Conservation (phyloP, 169 alveolate species). For the Amoebophrya sp. region DNA sequence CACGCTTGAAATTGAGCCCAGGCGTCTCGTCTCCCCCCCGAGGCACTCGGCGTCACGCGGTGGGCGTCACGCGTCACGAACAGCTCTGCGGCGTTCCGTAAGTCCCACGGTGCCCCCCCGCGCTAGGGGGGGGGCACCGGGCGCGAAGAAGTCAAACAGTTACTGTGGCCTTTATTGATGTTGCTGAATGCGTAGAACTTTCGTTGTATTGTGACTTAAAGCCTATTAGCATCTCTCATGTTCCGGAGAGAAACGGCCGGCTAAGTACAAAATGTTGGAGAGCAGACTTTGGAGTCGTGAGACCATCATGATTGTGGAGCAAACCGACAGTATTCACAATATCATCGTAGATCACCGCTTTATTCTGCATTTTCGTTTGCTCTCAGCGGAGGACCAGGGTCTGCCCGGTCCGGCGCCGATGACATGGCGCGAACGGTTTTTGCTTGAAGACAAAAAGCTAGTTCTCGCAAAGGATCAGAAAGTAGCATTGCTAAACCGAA, state of each 20-base stretch:
- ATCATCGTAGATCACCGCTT: background rate
- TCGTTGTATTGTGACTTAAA: too few relatives aligned
- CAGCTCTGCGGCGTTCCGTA: too few relatives aligned
- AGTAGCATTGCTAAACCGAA: background rate
- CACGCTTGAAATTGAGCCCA: too few relatives aligned
- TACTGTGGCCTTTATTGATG: too few relatives aligned
- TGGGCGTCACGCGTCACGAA: too few relatives aligned
- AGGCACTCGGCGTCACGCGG: too few relatives aligned
- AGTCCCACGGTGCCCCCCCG: too few relatives aligned
- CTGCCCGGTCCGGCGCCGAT: constrained; percentile 11
- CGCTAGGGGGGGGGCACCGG: too few relatives aligned
- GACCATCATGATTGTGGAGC: background rate
- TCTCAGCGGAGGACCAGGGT: background rate
- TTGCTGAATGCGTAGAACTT: too few relatives aligned
- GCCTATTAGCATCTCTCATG: too few relatives aligned
- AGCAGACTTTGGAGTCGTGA: background rate
- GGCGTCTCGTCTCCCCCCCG: too few relatives aligned
- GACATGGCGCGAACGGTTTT: background rate
- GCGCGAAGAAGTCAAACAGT: too few relatives aligned
- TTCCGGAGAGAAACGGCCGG: background rate
- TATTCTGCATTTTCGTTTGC: background rate
- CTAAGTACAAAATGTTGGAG: background rate
- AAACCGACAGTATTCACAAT: background rate
- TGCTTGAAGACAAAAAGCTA: background rate
- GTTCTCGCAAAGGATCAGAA: background rate